Conservation (phyloP, 768 basidiomycete genomes). For the Tylopilus plumbeoviolaceoides region DNA sequence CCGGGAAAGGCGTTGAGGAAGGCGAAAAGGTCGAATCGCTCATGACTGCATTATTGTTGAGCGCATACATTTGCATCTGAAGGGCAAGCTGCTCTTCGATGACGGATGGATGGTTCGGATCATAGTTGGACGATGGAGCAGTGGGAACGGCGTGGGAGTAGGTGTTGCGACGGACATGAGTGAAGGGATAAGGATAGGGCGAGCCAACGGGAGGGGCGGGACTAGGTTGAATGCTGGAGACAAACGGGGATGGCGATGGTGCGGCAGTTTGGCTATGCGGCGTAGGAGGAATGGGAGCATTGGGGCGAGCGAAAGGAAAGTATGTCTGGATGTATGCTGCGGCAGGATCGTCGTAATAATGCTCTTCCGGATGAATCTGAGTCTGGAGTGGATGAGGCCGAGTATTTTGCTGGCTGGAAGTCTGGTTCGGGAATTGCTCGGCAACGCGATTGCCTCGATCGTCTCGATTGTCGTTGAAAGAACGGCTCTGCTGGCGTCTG, state of each 20-base stretch:
- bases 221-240: slow-evolving; percentile 51
- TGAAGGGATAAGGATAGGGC: slow-evolving; percentile 76
- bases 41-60: no score
- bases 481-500: slow-evolving; percentile 17
- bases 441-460: slow-evolving; percentile 18
- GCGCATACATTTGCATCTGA: no score
- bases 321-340: slow-evolving; percentile 53
- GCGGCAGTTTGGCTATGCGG: slow-evolving; percentile 73
- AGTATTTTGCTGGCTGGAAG: slow-evolving; percentile 19
- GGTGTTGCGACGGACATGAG: slow-evolving; percentile 60
- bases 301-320: slow-evolving; percentile 57
- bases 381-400: slow-evolving; percentile 38
- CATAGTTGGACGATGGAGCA: no score
- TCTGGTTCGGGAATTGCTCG: slow-evolving; percentile 20
- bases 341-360: slow-evolving; percentile 57
- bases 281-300: slow-evolving; percentile 77
- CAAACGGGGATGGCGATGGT: slow-evolving; percentile 64
- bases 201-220: slow-evolving; percentile 61
- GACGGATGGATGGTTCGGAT: no score
- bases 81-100: no score
- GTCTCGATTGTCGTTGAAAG: slow-evolving; percentile 16
- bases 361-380: slow-evolving; percentile 52
- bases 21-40: no score
- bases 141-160: no score
- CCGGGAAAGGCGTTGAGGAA: no score